phyloP scores from a whole-genome alignment of 345 rosid genomes.

The Syzygium aqueum region DNA sequence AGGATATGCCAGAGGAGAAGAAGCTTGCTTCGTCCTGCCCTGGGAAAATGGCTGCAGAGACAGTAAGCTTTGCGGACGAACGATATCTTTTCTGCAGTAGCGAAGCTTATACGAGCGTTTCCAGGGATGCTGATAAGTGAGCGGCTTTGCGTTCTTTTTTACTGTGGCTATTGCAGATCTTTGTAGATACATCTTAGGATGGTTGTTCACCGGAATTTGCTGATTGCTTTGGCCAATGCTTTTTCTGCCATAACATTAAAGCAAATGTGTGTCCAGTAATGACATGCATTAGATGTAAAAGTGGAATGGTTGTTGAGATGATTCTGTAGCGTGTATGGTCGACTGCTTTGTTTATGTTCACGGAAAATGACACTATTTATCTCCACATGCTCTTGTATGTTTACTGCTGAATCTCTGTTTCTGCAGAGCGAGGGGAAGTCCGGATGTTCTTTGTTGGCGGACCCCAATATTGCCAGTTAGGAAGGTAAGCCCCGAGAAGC shows the following conservation, averaged over 20 bases:
- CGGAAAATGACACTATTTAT: not conserved
- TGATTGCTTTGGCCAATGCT: not conserved
- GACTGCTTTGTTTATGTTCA: not conserved
- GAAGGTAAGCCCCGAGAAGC: slow-evolving; percentile 34
- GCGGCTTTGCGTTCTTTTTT: not conserved
- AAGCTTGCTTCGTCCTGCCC: slow-evolving; percentile 25
- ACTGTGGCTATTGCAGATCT: not conserved
- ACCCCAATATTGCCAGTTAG: slow-evolving; percentile 31
- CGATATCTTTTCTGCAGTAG: slow-evolving; percentile 10
- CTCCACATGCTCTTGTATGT: not conserved
- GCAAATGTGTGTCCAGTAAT: not conserved
- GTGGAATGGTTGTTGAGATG: not conserved
- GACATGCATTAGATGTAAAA: not conserved
- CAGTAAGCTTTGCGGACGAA: slow-evolving; percentile 5
- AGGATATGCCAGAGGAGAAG: slow-evolving; percentile 11
- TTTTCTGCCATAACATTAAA: not conserved
- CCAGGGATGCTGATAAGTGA: slow-evolving; percentile 28
- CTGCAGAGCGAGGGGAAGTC: slow-evolving; percentile 40
- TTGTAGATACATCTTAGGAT: not conserved
- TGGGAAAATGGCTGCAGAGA: slow-evolving; percentile 9
- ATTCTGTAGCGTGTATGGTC: not conserved
- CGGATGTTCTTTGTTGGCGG: slow-evolving; percentile 56
- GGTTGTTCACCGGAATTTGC: not conserved
- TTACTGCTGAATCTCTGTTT: not conserved
- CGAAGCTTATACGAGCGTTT: not conserved